Evolutionary conservation across 2,329 filamentous ascomycete species (phyloP).

Genomic region (Ophiostoma populinum): DNA sequence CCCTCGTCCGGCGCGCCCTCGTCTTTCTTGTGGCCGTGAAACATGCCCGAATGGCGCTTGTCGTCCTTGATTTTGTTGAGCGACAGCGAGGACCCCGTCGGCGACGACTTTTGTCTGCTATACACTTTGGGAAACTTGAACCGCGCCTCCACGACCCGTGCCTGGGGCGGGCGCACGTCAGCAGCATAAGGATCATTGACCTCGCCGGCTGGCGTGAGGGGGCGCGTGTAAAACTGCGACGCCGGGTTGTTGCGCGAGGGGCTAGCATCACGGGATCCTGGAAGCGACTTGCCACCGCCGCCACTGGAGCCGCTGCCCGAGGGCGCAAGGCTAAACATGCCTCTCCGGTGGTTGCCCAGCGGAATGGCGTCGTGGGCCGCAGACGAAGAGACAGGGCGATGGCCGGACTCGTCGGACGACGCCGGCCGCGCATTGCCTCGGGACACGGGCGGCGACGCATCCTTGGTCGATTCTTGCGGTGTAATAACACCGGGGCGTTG

Average conservation of each 20-base stretch:
- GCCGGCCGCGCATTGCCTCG: constrained; percentile 19
- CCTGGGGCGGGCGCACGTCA: constrained; percentile 55
- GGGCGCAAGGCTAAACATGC: constrained; percentile 34
- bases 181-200: constrained; percentile 77
- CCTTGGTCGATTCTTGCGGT: constrained; percentile 48
- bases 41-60: constrained; percentile 32
- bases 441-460: constrained; percentile 25
- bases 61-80: constrained; percentile 29
- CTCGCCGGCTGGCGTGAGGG: constrained; percentile 65
- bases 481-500: constrained; percentile 32
- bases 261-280: constrained; percentile 43
- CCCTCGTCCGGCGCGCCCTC: constrained; percentile 25
- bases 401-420: constrained; percentile 22
- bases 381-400: constrained; percentile 21
- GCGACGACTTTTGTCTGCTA: constrained; percentile 48
- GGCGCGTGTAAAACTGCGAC: constrained; percentile 49
- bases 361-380: constrained; percentile 16
- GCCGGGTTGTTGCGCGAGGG: constrained; percentile 44
- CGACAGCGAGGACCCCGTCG: constrained; percentile 32
- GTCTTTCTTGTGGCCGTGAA: constrained; percentile 17
- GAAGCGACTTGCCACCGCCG: constrained; percentile 27
- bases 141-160: constrained; percentile 55
- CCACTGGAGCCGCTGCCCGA: constrained; percentile 17
- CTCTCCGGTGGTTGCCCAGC: constrained; percentile 28
- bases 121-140: constrained; percentile 74